Percentiles rank a stretch among this genome's conserved stretches.
phyloP scores from a whole-genome alignment of 1,284 basidiomycete species.

The Testicularia cyperi region DNA sequence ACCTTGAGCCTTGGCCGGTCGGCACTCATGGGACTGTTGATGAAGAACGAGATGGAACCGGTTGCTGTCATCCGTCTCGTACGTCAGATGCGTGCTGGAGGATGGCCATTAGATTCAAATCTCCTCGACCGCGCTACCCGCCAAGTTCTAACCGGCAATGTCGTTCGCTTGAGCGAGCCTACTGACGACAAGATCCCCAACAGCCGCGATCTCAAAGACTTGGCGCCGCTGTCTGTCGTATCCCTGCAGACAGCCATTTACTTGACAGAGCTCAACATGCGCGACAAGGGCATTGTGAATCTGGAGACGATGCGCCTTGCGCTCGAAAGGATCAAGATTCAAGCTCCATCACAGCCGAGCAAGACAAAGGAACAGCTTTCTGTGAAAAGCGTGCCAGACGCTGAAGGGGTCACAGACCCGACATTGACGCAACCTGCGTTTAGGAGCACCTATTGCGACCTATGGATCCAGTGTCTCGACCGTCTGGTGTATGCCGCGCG shows the following conservation, averaged over 20 bases:
- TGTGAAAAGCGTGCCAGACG: too few relatives aligned
- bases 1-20: background rate
- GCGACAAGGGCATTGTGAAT: slow-evolving; percentile 15
- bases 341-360: too few relatives aligned
- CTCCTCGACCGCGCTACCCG: slow-evolving; percentile 15
- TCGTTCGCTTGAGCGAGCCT: too few relatives aligned
- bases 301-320: slow-evolving; percentile 9
- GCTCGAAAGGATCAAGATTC: slow-evolving; percentile 6
- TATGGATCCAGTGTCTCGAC: slow-evolving; percentile 15
- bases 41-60: slow-evolving; percentile 3
- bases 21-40: slow-evolving; percentile 4
- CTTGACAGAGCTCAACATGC: slow-evolving; percentile 12
- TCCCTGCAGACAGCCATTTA: slow-evolving; percentile 5
- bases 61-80: slow-evolving; percentile 1
- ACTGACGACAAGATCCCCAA: too few relatives aligned
- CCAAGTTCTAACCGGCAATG: too few relatives aligned
- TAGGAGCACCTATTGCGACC: too few relatives aligned
- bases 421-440: too few relatives aligned
- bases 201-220: too few relatives aligned
- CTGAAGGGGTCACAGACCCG: too few relatives aligned
- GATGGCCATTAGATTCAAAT: slow-evolving; percentile 7
- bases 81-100: slow-evolving; percentile 1
- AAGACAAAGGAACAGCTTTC: too few relatives aligned
- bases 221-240: too few relatives aligned
- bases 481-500: slow-evolving; percentile 17